These are phyloP conservation scores for Eucalyptus leucophloia DNA, from an alignment of 345 rosid species.

Conservation along the genomic window DNA sequence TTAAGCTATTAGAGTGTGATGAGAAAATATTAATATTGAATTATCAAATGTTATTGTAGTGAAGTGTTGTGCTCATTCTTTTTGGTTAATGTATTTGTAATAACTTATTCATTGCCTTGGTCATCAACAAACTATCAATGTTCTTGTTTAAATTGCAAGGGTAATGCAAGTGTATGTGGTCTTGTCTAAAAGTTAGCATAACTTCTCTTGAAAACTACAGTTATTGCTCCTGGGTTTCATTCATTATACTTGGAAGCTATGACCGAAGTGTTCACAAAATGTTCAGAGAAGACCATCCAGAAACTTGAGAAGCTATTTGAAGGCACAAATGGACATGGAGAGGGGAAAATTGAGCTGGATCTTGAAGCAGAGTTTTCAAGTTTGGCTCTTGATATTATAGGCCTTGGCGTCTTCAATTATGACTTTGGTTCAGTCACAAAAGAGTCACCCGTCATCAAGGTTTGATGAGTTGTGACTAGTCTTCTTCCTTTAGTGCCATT, in stretches of 20 bases:
- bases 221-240: slow-evolving; percentile 91
- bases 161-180: neutral
- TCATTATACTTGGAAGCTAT: slow-evolving; percentile 76
- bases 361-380: slow-evolving; percentile 93
- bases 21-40: neutral
- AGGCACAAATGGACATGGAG: slow-evolving; percentile 22
- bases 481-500: neutral
- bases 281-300: slow-evolving; percentile 60
- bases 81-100: neutral
- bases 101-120: neutral
- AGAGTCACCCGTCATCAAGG: slow-evolving; percentile 96
- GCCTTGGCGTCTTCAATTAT: slow-evolving; percentile 88
- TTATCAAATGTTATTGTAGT: neutral
- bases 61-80: neutral
- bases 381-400: slow-evolving; percentile 91
- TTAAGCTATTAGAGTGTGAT: neutral
- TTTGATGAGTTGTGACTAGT: neutral
- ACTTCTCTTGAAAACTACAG: slow-evolving; percentile 19
- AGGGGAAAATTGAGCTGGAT: slow-evolving; percentile 51
- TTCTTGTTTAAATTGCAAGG: neutral
- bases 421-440: slow-evolving; percentile 90
- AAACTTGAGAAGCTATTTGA: slow-evolving; percentile 66
- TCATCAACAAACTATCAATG: neutral
- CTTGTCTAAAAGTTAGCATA: neutral
- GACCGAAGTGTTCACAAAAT: slow-evolving; percentile 65